Conservation (phyloP, 805 yeast species). For the Saturnispora gosingensis region DNA sequence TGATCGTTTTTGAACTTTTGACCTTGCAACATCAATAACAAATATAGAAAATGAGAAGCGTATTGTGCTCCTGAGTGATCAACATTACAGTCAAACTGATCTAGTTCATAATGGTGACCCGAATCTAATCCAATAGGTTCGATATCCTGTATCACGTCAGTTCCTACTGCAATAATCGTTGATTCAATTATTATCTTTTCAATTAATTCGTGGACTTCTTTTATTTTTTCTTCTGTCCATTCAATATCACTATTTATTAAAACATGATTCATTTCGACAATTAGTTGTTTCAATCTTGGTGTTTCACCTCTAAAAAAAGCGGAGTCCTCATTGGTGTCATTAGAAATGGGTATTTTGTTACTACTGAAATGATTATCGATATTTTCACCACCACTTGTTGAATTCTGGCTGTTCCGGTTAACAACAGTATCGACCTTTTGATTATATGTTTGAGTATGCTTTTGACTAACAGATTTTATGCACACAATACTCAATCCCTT, state of each 20-base stretch:
- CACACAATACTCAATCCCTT: background rate
- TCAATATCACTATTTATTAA: background rate
- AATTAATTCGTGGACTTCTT: background rate
- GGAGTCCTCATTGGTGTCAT: background rate
- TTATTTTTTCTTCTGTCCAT: background rate
- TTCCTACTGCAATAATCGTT: background rate
- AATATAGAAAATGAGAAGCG: slow-evolving; percentile 1
- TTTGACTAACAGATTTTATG: background rate
- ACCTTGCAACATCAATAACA: background rate
- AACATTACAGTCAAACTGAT: slow-evolving; percentile 3
- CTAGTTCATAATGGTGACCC: slow-evolving; percentile 1
- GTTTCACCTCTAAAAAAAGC: background rate
- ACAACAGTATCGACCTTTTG: background rate
- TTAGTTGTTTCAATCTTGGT: background rate
- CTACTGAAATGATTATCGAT: background rate
- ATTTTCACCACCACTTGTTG: background rate
- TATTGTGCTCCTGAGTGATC: background rate
- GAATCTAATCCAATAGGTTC: slow-evolving; percentile 1
- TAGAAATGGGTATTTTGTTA: background rate
- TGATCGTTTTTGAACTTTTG: background rate
- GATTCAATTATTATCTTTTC: background rate
- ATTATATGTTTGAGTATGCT: background rate
- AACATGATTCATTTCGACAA: background rate
- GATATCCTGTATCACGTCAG: background rate
- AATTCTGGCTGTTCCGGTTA: background rate